A percentile compares a stretch with the other conserved stretches of the same genome.
These are phyloP conservation scores for Neurospora tetrasperma DNA, from an alignment of 495 filamentous ascomycete genomes.

Conservation along the genomic window DNA sequence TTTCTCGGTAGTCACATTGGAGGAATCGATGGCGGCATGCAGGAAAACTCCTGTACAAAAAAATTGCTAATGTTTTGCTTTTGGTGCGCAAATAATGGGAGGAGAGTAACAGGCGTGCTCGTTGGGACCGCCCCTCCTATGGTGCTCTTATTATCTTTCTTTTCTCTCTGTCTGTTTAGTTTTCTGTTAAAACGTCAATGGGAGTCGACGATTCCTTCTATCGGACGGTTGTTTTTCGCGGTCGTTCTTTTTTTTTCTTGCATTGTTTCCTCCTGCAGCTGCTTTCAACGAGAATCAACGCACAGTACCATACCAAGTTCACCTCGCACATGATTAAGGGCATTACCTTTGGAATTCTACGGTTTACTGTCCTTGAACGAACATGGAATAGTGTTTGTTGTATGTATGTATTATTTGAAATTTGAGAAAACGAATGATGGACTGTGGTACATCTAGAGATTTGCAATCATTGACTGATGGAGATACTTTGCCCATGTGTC, in stretches of 20 bases:
- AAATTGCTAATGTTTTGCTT: neutral
- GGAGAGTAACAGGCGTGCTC: neutral
- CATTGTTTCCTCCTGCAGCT: neutral
- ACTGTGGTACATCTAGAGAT: neutral
- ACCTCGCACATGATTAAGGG: neutral
- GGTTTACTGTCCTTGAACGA: neutral
- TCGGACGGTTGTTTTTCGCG: neutral
- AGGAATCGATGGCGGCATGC: neutral
- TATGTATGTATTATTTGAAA: neutral
- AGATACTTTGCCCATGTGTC: neutral
- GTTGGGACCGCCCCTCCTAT: neutral
- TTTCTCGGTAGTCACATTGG: neutral
- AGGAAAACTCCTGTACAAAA: neutral
- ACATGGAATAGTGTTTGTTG: neutral
- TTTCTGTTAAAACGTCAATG: neutral
- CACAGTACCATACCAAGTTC: neutral
- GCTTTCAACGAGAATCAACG: neutral
- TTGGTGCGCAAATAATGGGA: neutral
- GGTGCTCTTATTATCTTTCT: neutral
- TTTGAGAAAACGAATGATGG: neutral
- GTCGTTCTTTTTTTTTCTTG: neutral
- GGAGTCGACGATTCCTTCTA: neutral
- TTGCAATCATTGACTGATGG: neutral
- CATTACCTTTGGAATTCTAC: neutral
- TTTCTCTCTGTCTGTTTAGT: neutral